These are phyloP conservation scores for Camillea tinctor DNA, from an alignment of 2,329 filamentous ascomycete genomes.

Conservation along the genomic window DNA sequence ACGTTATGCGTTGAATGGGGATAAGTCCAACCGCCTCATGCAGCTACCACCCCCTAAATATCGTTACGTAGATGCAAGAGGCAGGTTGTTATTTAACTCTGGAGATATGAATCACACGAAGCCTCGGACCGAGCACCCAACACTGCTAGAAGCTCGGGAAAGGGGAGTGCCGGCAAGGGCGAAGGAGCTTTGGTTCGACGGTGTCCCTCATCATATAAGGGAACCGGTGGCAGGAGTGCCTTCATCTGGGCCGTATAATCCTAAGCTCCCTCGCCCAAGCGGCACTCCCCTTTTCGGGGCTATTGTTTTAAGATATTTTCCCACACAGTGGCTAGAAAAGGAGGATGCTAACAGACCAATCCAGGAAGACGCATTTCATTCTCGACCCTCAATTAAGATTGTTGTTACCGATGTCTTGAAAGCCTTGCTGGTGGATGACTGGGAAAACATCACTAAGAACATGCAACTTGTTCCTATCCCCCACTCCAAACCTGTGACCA, in stretches of 20 bases:
- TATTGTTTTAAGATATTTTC: neutral
- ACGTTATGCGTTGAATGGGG: neutral
- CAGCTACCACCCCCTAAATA: neutral
- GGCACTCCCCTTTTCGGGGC: no score
- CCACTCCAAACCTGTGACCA: conserved; percentile 68
- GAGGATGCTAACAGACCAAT: conserved; percentile 9
- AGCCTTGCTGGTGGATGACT: conserved; percentile 91
- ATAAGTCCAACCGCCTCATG: neutral
- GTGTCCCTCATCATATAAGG: no score
- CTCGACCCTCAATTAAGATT: conserved; percentile 81
- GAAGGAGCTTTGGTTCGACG: no score
- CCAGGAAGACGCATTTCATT: conserved; percentile 86
- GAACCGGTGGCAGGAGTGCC: neutral
- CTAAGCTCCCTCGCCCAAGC: neutral
- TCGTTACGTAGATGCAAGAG: neutral
- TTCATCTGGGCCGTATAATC: neutral
- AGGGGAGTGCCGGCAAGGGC: no score
- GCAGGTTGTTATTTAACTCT: neutral
- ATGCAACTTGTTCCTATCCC: conserved; percentile 85
- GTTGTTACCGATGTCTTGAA: conserved; percentile 87
- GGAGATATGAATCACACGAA: neutral
- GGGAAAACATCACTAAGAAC: conserved; percentile 98
- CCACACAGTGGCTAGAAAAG: neutral
- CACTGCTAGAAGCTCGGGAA: no score
- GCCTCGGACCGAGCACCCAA: neutral